phyloP scores from a whole-genome alignment of 495 filamentous ascomycete species.

The Aspergillus biplanus region DNA sequence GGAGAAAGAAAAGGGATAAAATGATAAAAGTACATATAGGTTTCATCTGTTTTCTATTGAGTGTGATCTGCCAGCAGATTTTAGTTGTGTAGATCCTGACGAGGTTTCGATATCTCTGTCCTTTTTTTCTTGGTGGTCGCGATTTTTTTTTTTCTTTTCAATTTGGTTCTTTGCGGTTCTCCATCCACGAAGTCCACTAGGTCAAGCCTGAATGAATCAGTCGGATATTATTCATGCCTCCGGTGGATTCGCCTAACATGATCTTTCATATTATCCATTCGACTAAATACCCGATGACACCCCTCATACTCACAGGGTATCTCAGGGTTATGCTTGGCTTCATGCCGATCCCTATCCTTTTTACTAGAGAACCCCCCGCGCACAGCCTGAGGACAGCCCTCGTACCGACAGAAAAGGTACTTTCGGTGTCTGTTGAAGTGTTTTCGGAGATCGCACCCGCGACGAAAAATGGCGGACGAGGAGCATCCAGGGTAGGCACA shows the following conservation, averaged over 20 bases:
- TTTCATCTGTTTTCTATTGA: too few relatives aligned
- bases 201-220: background rate
- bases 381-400: slow-evolving; percentile 59
- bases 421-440: slow-evolving; percentile 67
- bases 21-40: too few relatives aligned
- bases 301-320: slow-evolving; percentile 61
- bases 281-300: slow-evolving; percentile 62
- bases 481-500: slow-evolving; percentile 62
- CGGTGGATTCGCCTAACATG: slow-evolving; percentile 56
- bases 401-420: slow-evolving; percentile 63
- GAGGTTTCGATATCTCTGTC: too few relatives aligned
- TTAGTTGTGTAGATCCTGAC: too few relatives aligned
- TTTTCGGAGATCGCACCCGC: slow-evolving; percentile 67
- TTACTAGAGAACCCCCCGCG: slow-evolving; percentile 65
- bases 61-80: too few relatives aligned
- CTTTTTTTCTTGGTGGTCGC: too few relatives aligned
- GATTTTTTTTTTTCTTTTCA: too few relatives aligned
- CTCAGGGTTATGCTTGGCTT: slow-evolving; percentile 65
- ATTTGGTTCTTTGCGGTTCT: background rate
- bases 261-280: slow-evolving; percentile 68
- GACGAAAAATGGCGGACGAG: slow-evolving; percentile 57
- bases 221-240: slow-evolving; percentile 16
- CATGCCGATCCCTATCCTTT: slow-evolving; percentile 64
- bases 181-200: background rate
- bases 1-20: too few relatives aligned